Conservation (phyloP, 164 flowering plant genomes). For the Warburgia ugandensis region DNA sequence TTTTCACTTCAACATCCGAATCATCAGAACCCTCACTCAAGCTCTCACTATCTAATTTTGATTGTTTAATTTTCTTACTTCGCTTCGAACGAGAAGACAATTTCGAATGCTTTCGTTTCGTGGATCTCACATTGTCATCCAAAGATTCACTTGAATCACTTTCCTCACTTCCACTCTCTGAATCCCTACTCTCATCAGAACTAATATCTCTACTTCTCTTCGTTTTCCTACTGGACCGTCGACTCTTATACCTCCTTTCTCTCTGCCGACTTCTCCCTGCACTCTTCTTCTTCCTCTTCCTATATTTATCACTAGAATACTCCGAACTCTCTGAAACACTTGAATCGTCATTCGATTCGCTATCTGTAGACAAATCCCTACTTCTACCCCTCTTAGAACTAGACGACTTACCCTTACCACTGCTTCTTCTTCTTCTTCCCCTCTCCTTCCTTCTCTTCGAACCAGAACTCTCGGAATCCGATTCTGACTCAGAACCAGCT, state of each 20-base stretch:
- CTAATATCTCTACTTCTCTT: conserved; percentile 26
- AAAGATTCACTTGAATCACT: conserved; percentile 22
- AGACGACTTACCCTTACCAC: conserved; percentile 27
- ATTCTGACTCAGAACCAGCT: conserved; percentile 14
- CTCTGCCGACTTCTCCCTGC: background rate
- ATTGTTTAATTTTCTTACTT: conserved; percentile 29
- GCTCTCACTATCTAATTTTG: conserved; percentile 27
- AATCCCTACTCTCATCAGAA: conserved; percentile 34
- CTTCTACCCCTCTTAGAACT: conserved; percentile 26
- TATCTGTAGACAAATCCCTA: conserved; percentile 21
- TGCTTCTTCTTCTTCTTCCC: conserved; percentile 4
- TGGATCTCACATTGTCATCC: conserved; percentile 14
- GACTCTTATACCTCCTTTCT: background rate
- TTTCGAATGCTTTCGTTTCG: conserved; percentile 11
- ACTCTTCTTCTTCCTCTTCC: background rate
- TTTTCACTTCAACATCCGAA: conserved; percentile 24
- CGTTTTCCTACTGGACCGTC: conserved; percentile 14
- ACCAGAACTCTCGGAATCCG: conserved; percentile 33
- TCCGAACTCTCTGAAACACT: conserved; percentile 21
- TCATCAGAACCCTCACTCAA: conserved; percentile 6
- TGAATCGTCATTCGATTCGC: conserved; percentile 26
- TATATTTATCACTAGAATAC: conserved; percentile 14
- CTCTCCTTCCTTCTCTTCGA: conserved; percentile 19
- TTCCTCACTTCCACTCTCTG: conserved; percentile 29
- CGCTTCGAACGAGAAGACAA: conserved; percentile 17